A percentile compares a stretch with the other conserved stretches of the same genome.
Evolutionary conservation across 345 rosid genomes (phyloP).

Genomic region (Stellera chamaejasme): DNA sequence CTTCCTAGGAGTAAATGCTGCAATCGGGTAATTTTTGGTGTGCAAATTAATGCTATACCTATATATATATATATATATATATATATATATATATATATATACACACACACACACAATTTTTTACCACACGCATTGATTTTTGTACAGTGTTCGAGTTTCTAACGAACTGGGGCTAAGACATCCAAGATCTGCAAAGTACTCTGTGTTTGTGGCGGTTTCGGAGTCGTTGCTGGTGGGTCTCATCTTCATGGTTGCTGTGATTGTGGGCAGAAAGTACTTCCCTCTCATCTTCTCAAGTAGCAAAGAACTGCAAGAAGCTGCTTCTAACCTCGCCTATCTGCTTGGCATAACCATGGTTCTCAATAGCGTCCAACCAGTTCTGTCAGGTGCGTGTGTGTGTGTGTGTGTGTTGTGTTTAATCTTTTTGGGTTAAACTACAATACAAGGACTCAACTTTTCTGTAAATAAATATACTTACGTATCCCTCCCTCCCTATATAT

Average conservation of each 20-base stretch:
- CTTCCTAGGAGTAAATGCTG: conserved; percentile 71
- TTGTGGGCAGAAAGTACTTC: conserved; percentile 44
- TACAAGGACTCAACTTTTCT: too few species aligned
- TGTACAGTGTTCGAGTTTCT: conserved; percentile 61
- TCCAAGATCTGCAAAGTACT: conserved; percentile 74
- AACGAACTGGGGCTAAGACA: conserved; percentile 72
- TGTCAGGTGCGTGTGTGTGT: conserved; percentile 57
- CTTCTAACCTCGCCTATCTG: conserved; percentile 48
- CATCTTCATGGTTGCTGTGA: conserved; percentile 41
- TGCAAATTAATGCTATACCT: too few species aligned
- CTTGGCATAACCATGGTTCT: conserved; percentile 79
- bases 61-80: too few species aligned
- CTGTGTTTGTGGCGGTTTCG: conserved; percentile 42
- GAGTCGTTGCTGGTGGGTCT: conserved; percentile 60
- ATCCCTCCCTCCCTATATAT: too few species aligned
- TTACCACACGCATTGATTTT: background rate
- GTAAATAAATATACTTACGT: too few species aligned
- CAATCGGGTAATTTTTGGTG: conserved; percentile 37
- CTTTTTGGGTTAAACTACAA: too few species aligned
- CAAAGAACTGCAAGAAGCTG: conserved; percentile 37
- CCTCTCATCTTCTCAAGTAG: conserved; percentile 59
- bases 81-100: too few species aligned
- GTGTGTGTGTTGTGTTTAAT: too few species aligned
- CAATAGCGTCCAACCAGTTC: conserved; percentile 79
- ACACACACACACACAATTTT: too few species aligned